Evolutionary conservation across 345 rosid species (phyloP).

Genomic region (Bruguiera sexangula): DNA sequence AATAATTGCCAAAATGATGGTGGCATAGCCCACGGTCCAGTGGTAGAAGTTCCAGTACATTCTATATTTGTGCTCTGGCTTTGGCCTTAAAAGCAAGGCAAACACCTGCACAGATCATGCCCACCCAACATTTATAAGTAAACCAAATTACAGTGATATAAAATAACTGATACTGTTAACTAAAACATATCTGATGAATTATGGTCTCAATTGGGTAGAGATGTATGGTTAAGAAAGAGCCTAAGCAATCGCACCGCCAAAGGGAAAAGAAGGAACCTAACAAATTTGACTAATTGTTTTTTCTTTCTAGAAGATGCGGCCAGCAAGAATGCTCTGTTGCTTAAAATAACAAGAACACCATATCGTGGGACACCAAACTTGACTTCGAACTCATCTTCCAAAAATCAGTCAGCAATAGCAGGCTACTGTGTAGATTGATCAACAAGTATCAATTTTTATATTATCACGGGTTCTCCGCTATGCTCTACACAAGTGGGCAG

Average conservation of each 20-base stretch:
- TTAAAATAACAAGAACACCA: too few species aligned
- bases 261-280: not conserved
- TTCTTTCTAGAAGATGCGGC: not conserved
- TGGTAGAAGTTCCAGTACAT: constrained; percentile 88
- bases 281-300: not conserved
- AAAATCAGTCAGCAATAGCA: too few species aligned
- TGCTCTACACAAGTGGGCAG: too few species aligned
- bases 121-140: not conserved
- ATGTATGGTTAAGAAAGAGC: too few species aligned
- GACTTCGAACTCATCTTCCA: not conserved
- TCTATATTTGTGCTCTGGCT: constrained; percentile 80
- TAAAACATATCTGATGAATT: too few species aligned
- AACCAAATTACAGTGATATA: not conserved
- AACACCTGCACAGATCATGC: constrained; percentile 36
- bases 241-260: too few species aligned
- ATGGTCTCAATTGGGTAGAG: too few species aligned
- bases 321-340: too few species aligned
- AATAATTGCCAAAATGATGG: constrained; percentile 51
- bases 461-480: too few species aligned
- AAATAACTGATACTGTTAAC: too few species aligned
- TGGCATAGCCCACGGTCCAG: constrained; percentile 63
- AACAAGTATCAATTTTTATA: too few species aligned
- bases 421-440: too few species aligned
- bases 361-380: not conserved
- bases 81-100: constrained; percentile 83